phyloP scores from a whole-genome alignment of 768 basidiomycete species.

The Nidularia pulvinata region DNA sequence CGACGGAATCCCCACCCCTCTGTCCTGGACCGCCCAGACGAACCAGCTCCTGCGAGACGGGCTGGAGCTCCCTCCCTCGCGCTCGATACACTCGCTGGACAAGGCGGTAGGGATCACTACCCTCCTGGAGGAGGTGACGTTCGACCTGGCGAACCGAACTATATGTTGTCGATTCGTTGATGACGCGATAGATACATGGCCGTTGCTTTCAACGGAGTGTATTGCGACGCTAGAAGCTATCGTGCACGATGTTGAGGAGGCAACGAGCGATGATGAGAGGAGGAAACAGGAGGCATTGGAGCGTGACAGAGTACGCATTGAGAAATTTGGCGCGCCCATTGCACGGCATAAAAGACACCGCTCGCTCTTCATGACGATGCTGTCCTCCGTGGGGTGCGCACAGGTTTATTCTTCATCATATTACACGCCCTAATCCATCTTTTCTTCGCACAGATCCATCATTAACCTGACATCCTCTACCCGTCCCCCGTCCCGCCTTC shows the following conservation, averaged over 20 bases:
- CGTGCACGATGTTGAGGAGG: conserved; percentile 48
- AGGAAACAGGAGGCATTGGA: conserved; percentile 27
- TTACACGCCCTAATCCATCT: conserved; percentile 2
- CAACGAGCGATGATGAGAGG: conserved; percentile 37
- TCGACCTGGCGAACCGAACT: conserved; percentile 49
- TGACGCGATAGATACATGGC: conserved; percentile 49
- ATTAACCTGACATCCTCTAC: conserved; percentile 26
- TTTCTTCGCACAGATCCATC: conserved; percentile 16
- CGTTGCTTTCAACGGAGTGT: conserved; percentile 22
- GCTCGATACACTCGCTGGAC: conserved; percentile 57
- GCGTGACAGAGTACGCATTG: conserved; percentile 19
- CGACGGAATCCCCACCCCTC: conserved; percentile 40
- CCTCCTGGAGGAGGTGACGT: conserved; percentile 57
- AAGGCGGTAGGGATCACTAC: conserved; percentile 55
- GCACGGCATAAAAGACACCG: conserved; percentile 61
- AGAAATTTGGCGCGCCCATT: too few relatives aligned
- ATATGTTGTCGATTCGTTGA: conserved; percentile 60
- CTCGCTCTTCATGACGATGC: conserved; percentile 67
- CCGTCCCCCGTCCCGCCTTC: conserved; percentile 19
- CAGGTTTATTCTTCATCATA: conserved; percentile 2
- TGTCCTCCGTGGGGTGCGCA: conserved; percentile 47
- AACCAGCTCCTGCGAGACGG: conserved; percentile 47
- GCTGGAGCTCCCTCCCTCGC: conserved; percentile 42
- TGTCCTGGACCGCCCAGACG: conserved; percentile 56
- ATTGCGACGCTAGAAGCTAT: conserved; percentile 48